phyloP scores from a whole-genome alignment of 345 rosid genomes.

The Populus simonii region DNA sequence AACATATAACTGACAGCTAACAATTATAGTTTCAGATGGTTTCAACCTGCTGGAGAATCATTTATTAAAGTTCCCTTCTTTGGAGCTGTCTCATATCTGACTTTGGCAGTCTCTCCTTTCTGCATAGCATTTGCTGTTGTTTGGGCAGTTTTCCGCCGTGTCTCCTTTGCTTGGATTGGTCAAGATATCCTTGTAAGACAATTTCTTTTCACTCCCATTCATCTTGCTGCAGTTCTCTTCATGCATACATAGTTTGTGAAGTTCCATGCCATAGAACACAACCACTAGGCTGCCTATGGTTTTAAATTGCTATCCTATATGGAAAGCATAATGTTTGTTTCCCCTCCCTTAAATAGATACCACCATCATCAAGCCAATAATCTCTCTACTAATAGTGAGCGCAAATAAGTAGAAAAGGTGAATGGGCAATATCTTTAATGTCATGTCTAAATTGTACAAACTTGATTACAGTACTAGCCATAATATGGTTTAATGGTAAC shows the following conservation, averaged over 20 bases:
- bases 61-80: constrained; percentile 71
- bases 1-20: constrained; percentile 38
- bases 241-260: not conserved
- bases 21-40: constrained; percentile 83
- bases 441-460: not conserved
- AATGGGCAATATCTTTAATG: not conserved
- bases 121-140: constrained; percentile 86
- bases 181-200: constrained; percentile 96
- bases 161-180: constrained; percentile 90
- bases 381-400: not conserved
- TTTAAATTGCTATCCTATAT: not conserved
- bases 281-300: not conserved
- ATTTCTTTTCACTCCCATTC: not conserved
- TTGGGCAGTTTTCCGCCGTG: constrained; percentile 74
- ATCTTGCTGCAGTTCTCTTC: not conserved
- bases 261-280: not conserved
- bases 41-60: constrained; percentile 70
- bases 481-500: not conserved
- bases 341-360: not conserved
- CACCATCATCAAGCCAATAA: not conserved
- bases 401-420: not conserved
- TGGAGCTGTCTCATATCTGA: constrained; percentile 85
- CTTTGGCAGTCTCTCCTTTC: constrained; percentile 83
- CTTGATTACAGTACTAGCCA: not conserved
- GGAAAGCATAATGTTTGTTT: not conserved